Conservation (phyloP, 2,329 filamentous ascomycete genomes). For the Pezizomycotina sp. region DNA sequence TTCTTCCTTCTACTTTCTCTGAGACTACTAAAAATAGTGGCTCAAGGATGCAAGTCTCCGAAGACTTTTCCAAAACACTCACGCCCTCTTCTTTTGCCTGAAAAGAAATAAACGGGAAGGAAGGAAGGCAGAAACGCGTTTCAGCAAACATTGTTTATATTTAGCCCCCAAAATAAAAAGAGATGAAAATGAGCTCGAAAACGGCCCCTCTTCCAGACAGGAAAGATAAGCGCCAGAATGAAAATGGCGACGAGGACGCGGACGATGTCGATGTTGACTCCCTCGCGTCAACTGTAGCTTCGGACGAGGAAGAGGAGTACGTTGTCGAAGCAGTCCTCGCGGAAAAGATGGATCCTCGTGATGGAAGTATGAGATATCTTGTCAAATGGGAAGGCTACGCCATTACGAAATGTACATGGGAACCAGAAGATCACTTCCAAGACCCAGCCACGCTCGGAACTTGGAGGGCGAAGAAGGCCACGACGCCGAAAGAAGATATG, state of each 20-base stretch:
- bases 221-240: neutral
- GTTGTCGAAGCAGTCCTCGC: slow-evolving; percentile 39
- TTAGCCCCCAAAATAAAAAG: neutral
- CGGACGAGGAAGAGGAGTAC: slow-evolving; percentile 35
- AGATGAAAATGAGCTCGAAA: neutral
- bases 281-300: slow-evolving; percentile 3
- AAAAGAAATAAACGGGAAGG: too few relatives aligned
- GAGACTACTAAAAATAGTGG: too few relatives aligned
- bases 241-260: neutral
- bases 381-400: slow-evolving; percentile 49
- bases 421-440: slow-evolving; percentile 33
- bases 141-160: too few relatives aligned
- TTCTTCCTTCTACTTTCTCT: too few relatives aligned
- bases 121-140: neutral
- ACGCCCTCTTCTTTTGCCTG: too few relatives aligned
- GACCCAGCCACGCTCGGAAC: slow-evolving; percentile 29
- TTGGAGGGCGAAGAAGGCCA: slow-evolving; percentile 29
- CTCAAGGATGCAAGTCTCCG: too few relatives aligned
- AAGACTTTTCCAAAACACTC: too few relatives aligned
- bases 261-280: neutral
- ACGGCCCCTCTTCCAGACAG: neutral
- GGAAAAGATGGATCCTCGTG: slow-evolving; percentile 29
- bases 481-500: slow-evolving; percentile 24
- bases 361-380: slow-evolving; percentile 36
- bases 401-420: slow-evolving; percentile 40